These are phyloP conservation scores for Mycena citricolor DNA, from an alignment of 1,284 basidiomycete genomes.

Conservation along the genomic window DNA sequence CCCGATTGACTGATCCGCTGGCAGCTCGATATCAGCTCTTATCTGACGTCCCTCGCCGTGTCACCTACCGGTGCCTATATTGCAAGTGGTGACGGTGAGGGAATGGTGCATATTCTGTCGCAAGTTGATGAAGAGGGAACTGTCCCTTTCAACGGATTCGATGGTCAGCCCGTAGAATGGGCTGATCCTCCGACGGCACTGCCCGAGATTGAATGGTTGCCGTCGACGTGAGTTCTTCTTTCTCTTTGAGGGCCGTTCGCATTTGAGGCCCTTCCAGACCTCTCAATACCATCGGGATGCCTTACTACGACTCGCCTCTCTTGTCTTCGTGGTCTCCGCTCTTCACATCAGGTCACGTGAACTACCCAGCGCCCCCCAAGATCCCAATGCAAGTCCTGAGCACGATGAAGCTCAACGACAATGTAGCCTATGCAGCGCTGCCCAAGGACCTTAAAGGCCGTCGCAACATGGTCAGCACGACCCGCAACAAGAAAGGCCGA, in stretches of 20 bases:
- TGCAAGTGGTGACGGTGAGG: conserved; percentile 90
- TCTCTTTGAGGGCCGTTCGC: not conserved
- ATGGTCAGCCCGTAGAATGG: conserved; percentile 83
- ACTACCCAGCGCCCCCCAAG: conserved; percentile 66
- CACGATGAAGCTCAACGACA: conserved; percentile 85
- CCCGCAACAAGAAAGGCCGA: conserved; percentile 55
- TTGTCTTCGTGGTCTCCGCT: conserved; percentile 78
- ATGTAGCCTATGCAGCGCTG: conserved; percentile 82
- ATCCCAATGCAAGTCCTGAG: conserved; percentile 79
- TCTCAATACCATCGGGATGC: conserved; percentile 88
- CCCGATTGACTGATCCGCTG: conserved; percentile 3
- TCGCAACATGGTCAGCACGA: conserved; percentile 69
- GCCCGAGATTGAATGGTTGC: conserved; percentile 78
- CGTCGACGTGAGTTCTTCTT: conserved; percentile 62
- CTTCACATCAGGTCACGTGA: conserved; percentile 45
- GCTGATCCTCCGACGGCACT: conserved; percentile 73
- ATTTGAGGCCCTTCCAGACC: conserved; percentile 51
- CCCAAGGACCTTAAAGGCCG: conserved; percentile 83
- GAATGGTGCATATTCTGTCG: conserved; percentile 83
- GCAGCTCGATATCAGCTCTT: conserved; percentile 70
- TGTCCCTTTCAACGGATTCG: conserved; percentile 85
- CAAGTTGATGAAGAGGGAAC: conserved; percentile 63
- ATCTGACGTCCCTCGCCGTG: conserved; percentile 79
- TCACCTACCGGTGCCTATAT: conserved; percentile 89
- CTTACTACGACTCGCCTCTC: conserved; percentile 77